These are phyloP conservation scores for Truncatella angustata DNA, from an alignment of 2,329 filamentous ascomycete genomes.

Conservation along the genomic window DNA sequence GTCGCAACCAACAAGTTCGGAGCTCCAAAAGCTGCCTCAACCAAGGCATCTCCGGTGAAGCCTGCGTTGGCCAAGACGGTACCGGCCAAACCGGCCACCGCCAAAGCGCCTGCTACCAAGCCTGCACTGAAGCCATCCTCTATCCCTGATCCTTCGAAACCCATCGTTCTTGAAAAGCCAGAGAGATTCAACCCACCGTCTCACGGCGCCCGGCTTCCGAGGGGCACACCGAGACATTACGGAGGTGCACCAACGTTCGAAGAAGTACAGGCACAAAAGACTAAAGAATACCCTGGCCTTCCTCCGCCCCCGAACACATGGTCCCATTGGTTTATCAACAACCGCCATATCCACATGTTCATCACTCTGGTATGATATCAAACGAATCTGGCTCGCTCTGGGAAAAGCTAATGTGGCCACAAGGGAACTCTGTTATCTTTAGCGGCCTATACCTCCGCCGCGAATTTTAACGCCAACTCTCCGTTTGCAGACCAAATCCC, in stretches of 20 bases:
- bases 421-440: slow-evolving; percentile 67
- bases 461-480: slow-evolving; percentile 77
- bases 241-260: slow-evolving; percentile 67
- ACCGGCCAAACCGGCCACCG: slow-evolving; percentile 6
- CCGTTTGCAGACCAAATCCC: slow-evolving; percentile 80
- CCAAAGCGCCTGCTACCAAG: slow-evolving; percentile 4
- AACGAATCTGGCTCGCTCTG: background rate
- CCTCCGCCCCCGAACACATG: slow-evolving; percentile 82
- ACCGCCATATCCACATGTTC: slow-evolving; percentile 70
- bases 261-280: slow-evolving; percentile 64
- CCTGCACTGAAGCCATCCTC: slow-evolving; percentile 11
- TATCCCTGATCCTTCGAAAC: slow-evolving; percentile 43
- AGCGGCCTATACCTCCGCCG: slow-evolving; percentile 69
- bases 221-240: slow-evolving; percentile 61
- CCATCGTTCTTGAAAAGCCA: slow-evolving; percentile 78
- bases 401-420: slow-evolving; percentile 5
- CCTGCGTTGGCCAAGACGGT: slow-evolving; percentile 11
- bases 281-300: slow-evolving; percentile 80
- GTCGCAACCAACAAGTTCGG: too few species aligned
- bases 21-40: too few species aligned
- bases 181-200: slow-evolving; percentile 90
- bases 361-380: slow-evolving; percentile 71
- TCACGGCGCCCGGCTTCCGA: slow-evolving; percentile 69
- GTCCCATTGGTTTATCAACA: slow-evolving; percentile 82
- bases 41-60: slow-evolving; percentile 6